Base-by-base conservation (phyloP, 257 asterid species). In the Marsdenia floribunda region DNA sequence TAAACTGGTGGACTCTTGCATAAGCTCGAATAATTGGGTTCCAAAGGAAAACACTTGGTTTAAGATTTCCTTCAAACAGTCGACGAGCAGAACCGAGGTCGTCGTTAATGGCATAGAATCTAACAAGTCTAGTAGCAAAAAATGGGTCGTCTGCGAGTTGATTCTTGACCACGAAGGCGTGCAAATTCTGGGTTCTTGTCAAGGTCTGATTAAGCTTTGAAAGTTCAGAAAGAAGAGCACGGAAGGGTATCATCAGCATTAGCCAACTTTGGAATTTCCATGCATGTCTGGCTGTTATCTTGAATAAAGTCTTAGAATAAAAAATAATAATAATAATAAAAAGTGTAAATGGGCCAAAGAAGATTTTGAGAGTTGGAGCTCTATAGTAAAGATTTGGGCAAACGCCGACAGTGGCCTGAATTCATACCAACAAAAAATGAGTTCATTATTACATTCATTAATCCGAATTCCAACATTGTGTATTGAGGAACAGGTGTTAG, bases 11-110 rank as follows among this genome's bases (percentile, higher is more conserved):
- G 81, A 83, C 67, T 78, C 59, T 92, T 35, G 97, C 96, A 74
- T 87, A 81, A 57, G 93, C 96, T 47, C 97, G 93, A 67, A 94
- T 92, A 35, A 94, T 80, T 80, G 96, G 83, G 82, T 94, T 94
- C 97, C 96, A 94, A 4, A 92, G 90, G 66, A 76, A 90, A 61
- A 87, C 81, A 64, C 86, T 94, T 84, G 88, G 77, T 6, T 80
- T 74, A 40, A 96, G 87, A 80, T 84, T 88, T 89, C 53, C 73
- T 47, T 90, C 98, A 73, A 93, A 93, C 93, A 93, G 71, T 38
- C 80, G 72, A 80, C 81, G 97, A 1, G 97, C 98, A 15, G 93
- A 84, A 16, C 50, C 21, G 4, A 91, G 75, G 76, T 92, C 97
- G 68, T 76, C 26, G 82, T 89, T 87, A 21, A 83, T 54, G 24